Evolutionary conservation across 1,284 basidiomycete genomes (phyloP).

Genomic region (Hemileia vastatrix): DNA sequence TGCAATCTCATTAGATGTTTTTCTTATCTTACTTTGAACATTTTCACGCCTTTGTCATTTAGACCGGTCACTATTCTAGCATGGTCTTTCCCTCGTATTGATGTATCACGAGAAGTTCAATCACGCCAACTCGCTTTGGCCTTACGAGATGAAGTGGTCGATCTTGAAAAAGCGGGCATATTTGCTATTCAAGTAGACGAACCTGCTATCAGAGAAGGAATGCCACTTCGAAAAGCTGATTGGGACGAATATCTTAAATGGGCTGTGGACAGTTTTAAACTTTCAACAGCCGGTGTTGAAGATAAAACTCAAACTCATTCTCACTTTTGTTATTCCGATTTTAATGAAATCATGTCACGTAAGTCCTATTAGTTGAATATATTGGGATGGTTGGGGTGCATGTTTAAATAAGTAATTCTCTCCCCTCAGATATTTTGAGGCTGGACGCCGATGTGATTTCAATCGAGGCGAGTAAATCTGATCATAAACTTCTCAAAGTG

Average conservation of each 20-base stretch:
- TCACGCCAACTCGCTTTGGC: slow-evolving; percentile 97
- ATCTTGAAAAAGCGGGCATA: slow-evolving; percentile 96
- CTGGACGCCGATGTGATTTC: slow-evolving; percentile 99
- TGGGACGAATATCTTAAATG: slow-evolving; percentile 91
- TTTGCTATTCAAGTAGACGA: slow-evolving; percentile 99
- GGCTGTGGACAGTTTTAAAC: slow-evolving; percentile 96
- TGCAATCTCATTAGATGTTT: neutral
- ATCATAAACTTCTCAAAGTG: slow-evolving; percentile 91
- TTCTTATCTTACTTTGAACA: neutral
- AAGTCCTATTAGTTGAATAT: neutral
- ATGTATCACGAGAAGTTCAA: slow-evolving; percentile 91
- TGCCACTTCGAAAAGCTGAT: slow-evolving; percentile 85
- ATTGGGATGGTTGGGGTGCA: neutral
- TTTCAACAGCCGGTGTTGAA: slow-evolving; percentile 83
- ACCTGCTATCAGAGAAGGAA: slow-evolving; percentile 95
- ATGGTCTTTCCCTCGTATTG: slow-evolving; percentile 99
- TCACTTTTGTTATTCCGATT: slow-evolving; percentile 91
- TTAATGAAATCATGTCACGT: slow-evolving; percentile 25
- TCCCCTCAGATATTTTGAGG: slow-evolving; percentile 93
- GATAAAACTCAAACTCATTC: slow-evolving; percentile 91
- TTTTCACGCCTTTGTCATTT: neutral
- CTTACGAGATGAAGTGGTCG: slow-evolving; percentile 94
- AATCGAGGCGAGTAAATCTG: slow-evolving; percentile 73
- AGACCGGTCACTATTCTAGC: slow-evolving; percentile 65
- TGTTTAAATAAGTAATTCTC: slow-evolving; percentile 55